Evolutionary conservation across 2,329 filamentous ascomycete genomes (phyloP).

Genomic region (Epichloe sp.): DNA sequence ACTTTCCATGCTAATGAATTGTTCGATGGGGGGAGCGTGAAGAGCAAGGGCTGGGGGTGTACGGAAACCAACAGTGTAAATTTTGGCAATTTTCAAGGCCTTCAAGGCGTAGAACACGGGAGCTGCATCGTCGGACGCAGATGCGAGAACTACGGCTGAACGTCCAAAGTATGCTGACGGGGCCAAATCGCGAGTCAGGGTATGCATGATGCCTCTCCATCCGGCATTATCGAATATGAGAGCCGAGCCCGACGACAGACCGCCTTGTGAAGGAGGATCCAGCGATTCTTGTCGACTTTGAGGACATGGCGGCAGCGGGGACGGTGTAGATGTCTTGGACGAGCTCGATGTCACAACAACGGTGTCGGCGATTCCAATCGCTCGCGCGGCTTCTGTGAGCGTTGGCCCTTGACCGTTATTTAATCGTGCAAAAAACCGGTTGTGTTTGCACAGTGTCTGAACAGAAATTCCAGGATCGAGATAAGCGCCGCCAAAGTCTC

Average conservation of each 20-base stretch:
- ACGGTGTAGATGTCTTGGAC: constrained; percentile 29
- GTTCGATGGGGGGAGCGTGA: constrained; percentile 56
- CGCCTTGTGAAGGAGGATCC: constrained; percentile 14
- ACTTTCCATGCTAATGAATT: constrained; percentile 62
- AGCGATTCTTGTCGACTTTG: constrained; percentile 19
- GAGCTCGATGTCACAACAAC: constrained; percentile 48
- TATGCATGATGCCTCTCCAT: constrained; percentile 76
- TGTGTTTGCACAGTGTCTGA: constrained; percentile 44
- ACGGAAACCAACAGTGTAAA: constrained; percentile 76
- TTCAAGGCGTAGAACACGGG: constrained; percentile 68
- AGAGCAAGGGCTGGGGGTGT: constrained; percentile 46
- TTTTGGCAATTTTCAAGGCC: constrained; percentile 61
- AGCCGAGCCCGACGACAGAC: constrained; percentile 34
- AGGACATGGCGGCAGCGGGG: constrained; percentile 36
- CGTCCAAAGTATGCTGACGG: constrained; percentile 69
- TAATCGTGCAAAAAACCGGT: constrained; percentile 35
- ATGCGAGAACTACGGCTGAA: constrained; percentile 63
- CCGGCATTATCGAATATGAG: constrained; percentile 71
- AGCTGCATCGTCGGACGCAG: constrained; percentile 60
- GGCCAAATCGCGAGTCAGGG: constrained; percentile 67
- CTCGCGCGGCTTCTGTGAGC: constrained; percentile 62
- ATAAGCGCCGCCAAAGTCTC: constrained; percentile 70
- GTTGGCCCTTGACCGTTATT: constrained; percentile 39
- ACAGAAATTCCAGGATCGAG: constrained; percentile 59
- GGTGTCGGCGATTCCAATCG: constrained; percentile 72